Base-by-base conservation (phyloP, 176 grass and related monocot species). In the Otatea glauca region DNA sequence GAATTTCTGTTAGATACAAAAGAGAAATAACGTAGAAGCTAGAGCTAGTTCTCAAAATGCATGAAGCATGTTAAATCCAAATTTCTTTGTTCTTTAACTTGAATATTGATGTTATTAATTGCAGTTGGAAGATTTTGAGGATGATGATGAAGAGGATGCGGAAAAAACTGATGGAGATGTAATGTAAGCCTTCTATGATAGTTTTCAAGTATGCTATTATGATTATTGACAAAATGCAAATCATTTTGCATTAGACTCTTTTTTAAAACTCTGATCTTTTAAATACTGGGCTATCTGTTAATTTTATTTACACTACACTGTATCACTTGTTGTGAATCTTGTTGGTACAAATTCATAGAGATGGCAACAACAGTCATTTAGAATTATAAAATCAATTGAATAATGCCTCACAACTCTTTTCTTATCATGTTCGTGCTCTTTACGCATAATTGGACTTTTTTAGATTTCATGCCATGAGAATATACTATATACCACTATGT, bases 101-200 rank as follows among this genome's bases (percentile, higher is more conserved):
- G 34, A 65, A 65, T 63, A 62, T 70, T 88, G 34, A 39, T 72
- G 38, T 45, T 80, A 18, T 87, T 82, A 61, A 82, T 3, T 82
- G 34, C 77, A 98, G 96, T 79, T 92, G 60, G 96, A 83, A 87
- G 91, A 90, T 88, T 86, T 92, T 81, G 92, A 90, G 76, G 81
- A 67, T 87, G 91, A 81, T 71, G 91, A 83, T 65, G 91, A 93
- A 55, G 89, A 77, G 1, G 74, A n/a, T 78, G 91, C 64, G 83
- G 85, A 79, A 75, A 65, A 92, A 74, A 54, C 44, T 6, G 81
- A 53, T 10, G 87, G 88, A 83, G 82, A 95, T 81, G 70, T 90
- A 78, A 93, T 41, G 96, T 98, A 81, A 73, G 55, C 48, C 68
- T 56, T 67, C 47, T 39, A 67, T 49, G 32, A 21, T 27, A 86